phyloP scores from a whole-genome alignment of 1,284 basidiomycete species.

The Cryptococcus deneoformans region DNA sequence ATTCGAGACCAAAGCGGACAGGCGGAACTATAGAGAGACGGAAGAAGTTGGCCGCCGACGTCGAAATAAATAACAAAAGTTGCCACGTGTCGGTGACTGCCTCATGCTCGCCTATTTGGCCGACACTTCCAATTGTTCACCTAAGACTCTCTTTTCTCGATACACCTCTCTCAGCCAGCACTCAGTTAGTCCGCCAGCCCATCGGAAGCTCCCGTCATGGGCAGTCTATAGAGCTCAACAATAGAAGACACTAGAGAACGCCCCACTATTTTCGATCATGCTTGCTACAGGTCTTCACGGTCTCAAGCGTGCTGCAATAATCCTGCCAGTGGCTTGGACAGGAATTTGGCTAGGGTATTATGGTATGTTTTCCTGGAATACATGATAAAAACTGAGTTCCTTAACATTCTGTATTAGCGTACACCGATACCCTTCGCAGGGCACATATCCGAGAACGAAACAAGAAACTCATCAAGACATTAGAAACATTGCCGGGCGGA shows the following conservation, averaged over 20 bases:
- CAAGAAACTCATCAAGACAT: conserved; percentile 17
- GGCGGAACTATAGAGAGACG: too few relatives aligned
- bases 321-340: conserved; percentile 42
- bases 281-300: conserved; percentile 12
- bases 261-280: background rate
- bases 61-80: too few relatives aligned
- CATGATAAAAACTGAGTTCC: background rate
- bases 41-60: too few relatives aligned
- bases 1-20: too few relatives aligned
- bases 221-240: too few relatives aligned
- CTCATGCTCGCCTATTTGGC: too few relatives aligned
- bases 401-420: conserved; percentile 22
- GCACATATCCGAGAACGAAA: conserved; percentile 36
- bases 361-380: conserved; percentile 18
- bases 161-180: background rate
- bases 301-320: conserved; percentile 32
- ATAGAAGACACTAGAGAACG: too few relatives aligned
- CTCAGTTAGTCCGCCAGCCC: too few relatives aligned
- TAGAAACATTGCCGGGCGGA: conserved; percentile 20
- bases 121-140: background rate
- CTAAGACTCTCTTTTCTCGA: too few relatives aligned
- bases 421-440: conserved; percentile 45
- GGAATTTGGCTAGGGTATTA: conserved; percentile 46
- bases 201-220: too few relatives aligned
- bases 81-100: too few relatives aligned